A percentile compares a stretch with the other conserved stretches of the same genome.
Evolutionary conservation across 2,329 filamentous ascomycete species (phyloP).

Genomic region (Colletotrichum sp.): DNA sequence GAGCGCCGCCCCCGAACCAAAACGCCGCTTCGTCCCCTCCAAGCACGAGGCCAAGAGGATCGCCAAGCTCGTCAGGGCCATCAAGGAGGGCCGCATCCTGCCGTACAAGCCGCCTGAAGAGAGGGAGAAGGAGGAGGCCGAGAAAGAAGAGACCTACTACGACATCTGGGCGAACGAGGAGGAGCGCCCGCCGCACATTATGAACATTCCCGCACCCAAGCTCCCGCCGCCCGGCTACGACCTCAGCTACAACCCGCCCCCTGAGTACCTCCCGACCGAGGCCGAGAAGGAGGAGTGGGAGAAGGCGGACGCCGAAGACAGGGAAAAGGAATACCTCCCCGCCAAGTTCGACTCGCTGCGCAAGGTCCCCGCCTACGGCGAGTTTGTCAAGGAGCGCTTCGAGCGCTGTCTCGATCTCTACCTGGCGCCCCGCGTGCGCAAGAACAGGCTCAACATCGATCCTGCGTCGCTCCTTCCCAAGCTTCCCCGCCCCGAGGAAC

Average conservation of each 20-base stretch:
- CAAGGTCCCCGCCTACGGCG: slow-evolving; percentile 88
- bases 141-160: slow-evolving; percentile 75
- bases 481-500: slow-evolving; percentile 88
- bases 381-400: slow-evolving; percentile 93
- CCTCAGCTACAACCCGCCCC: slow-evolving; percentile 93
- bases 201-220: slow-evolving; percentile 96
- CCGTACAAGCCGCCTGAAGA: slow-evolving; percentile 82
- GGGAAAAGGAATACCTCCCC: slow-evolving; percentile 87
- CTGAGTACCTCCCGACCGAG: slow-evolving; percentile 88
- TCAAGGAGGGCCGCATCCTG: slow-evolving; percentile 90
- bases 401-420: slow-evolving; percentile 96
- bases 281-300: slow-evolving; percentile 88
- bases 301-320: slow-evolving; percentile 84
- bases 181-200: slow-evolving; percentile 80
- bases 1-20: slow-evolving; percentile 93
- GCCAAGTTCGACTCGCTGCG: slow-evolving; percentile 82
- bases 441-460: slow-evolving; percentile 96
- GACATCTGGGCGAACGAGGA: slow-evolving; percentile 97
- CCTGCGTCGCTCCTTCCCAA: slow-evolving; percentile 92
- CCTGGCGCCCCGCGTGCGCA: slow-evolving; percentile 86
- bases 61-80: slow-evolving; percentile 96
- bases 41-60: slow-evolving; percentile 96
- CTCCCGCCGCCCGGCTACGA: slow-evolving; percentile 92
- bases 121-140: slow-evolving; percentile 71
- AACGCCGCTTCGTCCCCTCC: slow-evolving; percentile 92